phyloP scores from a whole-genome alignment of 805 yeast genomes.

The Candida loeiensis region DNA sequence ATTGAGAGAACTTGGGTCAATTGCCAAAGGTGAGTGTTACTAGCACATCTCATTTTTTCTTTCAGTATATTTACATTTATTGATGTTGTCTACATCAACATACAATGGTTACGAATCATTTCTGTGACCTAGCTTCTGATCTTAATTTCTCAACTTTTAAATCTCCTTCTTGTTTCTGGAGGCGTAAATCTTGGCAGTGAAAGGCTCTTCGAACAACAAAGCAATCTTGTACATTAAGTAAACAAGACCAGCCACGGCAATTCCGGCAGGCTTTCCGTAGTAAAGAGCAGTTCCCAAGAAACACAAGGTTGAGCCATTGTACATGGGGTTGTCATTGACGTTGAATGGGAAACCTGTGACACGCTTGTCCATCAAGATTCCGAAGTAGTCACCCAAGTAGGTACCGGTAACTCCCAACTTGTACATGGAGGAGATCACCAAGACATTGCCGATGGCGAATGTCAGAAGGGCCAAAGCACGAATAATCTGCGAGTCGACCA shows the following conservation, averaged over 20 bases:
- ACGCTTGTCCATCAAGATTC: constrained; percentile 85
- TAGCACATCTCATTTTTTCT: no score
- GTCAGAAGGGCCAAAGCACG: constrained; percentile 50
- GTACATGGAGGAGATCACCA: constrained; percentile 85
- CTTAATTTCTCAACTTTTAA: no score
- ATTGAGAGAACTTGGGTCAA: no score
- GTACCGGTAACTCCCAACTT: constrained; percentile 94
- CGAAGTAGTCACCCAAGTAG: constrained; percentile 95
- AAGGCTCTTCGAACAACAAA: constrained; percentile 88
- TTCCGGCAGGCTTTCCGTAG: constrained; percentile 88
- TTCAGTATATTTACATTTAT: no score
- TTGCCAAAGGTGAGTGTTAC: no score
- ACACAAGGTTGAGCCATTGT: constrained; percentile 84
- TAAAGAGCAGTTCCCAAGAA: constrained; percentile 88
- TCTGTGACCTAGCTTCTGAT: no score
- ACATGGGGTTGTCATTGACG: constrained; percentile 92
- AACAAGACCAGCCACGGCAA: constrained; percentile 68
- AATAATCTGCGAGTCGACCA: constrained; percentile 38
- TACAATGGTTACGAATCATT: no score
- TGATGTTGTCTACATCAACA: no score
- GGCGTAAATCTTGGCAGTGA: constrained; percentile 89
- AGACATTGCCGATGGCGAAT: constrained; percentile 70
- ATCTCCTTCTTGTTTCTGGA: constrained; percentile 31
- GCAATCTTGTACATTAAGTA: constrained; percentile 81
- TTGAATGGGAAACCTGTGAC: constrained; percentile 94